These are phyloP conservation scores for Actinomucor elegans DNA, from an alignment of 371 early-diverging fungal species.

Conservation along the genomic window DNA sequence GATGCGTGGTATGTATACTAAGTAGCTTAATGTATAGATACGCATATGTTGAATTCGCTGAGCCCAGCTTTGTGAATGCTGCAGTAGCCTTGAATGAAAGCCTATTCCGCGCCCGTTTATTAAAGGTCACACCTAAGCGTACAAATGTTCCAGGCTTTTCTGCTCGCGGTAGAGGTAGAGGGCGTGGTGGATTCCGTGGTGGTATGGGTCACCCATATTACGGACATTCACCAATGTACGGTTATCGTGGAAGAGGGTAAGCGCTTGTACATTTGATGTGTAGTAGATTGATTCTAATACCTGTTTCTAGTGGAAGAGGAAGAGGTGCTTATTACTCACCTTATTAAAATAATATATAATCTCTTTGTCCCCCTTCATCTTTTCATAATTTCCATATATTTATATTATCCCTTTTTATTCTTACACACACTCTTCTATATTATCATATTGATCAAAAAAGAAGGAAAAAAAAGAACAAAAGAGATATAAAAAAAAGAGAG, in stretches of 20 bases:
- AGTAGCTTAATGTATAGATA: constrained; percentile 38
- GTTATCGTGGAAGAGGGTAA: constrained; percentile 60
- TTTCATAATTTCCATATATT: too few relatives aligned
- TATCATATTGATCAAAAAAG: not conserved
- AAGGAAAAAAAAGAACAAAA: constrained; percentile 4
- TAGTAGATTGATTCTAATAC: not conserved
- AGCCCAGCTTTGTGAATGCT: constrained; percentile 77
- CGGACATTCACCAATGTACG: constrained; percentile 53
- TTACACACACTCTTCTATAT: not conserved
- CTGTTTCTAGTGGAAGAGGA: constrained; percentile 39
- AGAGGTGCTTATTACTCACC: constrained; percentile 68
- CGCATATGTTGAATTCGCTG: constrained; percentile 98
- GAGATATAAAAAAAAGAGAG: not conserved
- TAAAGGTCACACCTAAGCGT: constrained; percentile 89
- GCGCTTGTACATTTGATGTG: not conserved
- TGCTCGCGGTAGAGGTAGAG: constrained; percentile 73
- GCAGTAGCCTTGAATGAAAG: constrained; percentile 90
- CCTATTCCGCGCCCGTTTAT: constrained; percentile 82
- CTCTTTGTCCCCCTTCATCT: not conserved
- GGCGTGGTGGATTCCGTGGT: constrained; percentile 60
- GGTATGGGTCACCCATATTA: constrained; percentile 49
- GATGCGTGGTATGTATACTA: not conserved
- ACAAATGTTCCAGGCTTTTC: constrained; percentile 93
- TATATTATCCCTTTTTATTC: not conserved
- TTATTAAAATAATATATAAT: constrained; percentile 41